A percentile compares a stretch with the other conserved stretches of the same genome.
Conservation (phyloP, 2,329 filamentous ascomycete genomes). For the Pseudogymnoascus sp. region DNA sequence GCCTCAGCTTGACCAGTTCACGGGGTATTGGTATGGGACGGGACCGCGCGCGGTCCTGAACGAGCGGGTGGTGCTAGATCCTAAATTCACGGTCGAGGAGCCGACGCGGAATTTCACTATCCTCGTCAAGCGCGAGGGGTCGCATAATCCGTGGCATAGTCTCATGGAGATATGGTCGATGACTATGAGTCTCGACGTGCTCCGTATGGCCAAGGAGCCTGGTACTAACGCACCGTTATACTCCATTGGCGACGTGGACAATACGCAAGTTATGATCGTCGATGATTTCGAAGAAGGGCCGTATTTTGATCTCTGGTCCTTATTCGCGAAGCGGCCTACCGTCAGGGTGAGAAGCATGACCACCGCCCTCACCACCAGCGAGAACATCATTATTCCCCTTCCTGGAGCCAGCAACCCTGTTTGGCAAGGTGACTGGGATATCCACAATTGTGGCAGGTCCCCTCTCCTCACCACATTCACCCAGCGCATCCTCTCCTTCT, state of each 20-base stretch:
- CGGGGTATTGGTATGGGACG: neutral
- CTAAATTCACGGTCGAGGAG: neutral
- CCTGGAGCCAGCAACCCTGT: constrained; percentile 26
- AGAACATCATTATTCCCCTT: constrained; percentile 23
- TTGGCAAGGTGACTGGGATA: constrained; percentile 27
- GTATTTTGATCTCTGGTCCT: constrained; percentile 24
- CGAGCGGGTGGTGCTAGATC: neutral
- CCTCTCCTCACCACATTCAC: constrained; percentile 12
- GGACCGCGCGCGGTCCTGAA: neutral
- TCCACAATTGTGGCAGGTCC: constrained; percentile 17
- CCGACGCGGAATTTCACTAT: constrained; percentile 18
- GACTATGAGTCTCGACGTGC: constrained; percentile 25
- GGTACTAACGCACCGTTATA: neutral
- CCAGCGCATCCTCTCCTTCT: constrained; percentile 8
- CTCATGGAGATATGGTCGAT: constrained; percentile 27
- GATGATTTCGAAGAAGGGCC: constrained; percentile 24
- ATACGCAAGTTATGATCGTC: constrained; percentile 25
- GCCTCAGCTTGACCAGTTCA: neutral
- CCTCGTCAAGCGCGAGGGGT: constrained; percentile 26
- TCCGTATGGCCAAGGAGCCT: constrained; percentile 18
- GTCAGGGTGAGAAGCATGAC: neutral
- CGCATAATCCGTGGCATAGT: constrained; percentile 25
- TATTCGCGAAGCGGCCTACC: constrained; percentile 17
- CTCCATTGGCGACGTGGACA: constrained; percentile 10
- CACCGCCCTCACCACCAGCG: neutral